Percentiles rank a stretch among this genome's conserved stretches.
phyloP scores from a whole-genome alignment of 495 filamentous ascomycete genomes.

The Haplographium delicatum region DNA sequence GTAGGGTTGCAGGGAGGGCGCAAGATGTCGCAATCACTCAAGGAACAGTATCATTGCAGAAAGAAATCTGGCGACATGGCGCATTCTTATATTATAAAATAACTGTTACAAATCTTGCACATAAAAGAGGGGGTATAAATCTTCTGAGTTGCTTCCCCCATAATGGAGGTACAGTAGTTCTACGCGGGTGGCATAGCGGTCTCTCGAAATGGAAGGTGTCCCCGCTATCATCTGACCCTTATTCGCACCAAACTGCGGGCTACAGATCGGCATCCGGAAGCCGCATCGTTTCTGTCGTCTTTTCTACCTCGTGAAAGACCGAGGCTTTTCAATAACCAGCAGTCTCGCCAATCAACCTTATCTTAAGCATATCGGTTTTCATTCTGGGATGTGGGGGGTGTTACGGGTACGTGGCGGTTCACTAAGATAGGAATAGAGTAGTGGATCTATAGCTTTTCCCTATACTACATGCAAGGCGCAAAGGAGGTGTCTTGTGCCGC shows the following conservation, averaged over 20 bases:
- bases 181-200: background rate
- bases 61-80: too few relatives aligned
- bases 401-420: background rate
- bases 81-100: too few relatives aligned
- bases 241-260: background rate
- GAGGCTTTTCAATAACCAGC: slow-evolving; percentile 1
- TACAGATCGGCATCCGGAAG: background rate
- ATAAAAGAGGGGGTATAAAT: too few relatives aligned
- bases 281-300: background rate
- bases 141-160: too few relatives aligned
- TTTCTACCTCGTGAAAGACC: slow-evolving; percentile 21
- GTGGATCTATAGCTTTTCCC: slow-evolving; percentile 19
- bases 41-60: too few relatives aligned
- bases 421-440: background rate
- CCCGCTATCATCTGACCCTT: background rate
- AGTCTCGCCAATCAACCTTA: background rate
- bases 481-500: slow-evolving; percentile 16
- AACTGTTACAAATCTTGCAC: too few relatives aligned
- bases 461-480: slow-evolving; percentile 27
- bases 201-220: background rate
- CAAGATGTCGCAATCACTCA: too few relatives aligned
- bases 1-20: too few relatives aligned
- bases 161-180: too few relatives aligned
- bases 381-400: background rate
- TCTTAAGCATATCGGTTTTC: slow-evolving; percentile 4